Base-by-base conservation (phyloP, 169 alveolate species). In the Cryptosporidium meleagridis region DNA sequence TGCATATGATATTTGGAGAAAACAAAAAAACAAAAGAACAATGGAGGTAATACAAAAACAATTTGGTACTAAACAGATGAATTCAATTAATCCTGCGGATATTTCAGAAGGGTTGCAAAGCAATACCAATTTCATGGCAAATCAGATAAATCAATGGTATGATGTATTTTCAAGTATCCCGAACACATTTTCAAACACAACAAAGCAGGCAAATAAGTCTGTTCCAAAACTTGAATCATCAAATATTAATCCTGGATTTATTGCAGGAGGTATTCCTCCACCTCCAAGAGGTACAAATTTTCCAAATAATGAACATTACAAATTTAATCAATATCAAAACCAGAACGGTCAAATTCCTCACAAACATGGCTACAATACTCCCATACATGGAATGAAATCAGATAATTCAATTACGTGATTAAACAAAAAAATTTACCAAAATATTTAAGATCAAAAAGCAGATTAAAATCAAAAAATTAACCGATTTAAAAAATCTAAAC, bases 251-350 rank as follows among this genome's bases (percentile, higher is more conserved):
- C 89, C 89, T 29, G 75, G 89, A 16, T 80, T 80, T 41, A 80
- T 80, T 41, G 89, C 89, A n/a, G 89, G 89, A 8, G 89, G 89
- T 2, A 80, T 80, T 33, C 89, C 89, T 9, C 89, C 89, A 65
- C 89, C 89, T 10, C 89, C 89, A 29, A 80, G 89, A 39, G 51
- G 37, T 9, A 12, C n/a, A 18, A 21, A 31, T 10, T 23, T 39
- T 21, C 51, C 44, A 12, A 33, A 35, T 26, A 14, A 14, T 29
- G 72, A 37, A 65, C 14, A 65, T 29, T 37, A 65, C 18, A 10
- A 35, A 21, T 26, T 55, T 26, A n/a, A 21, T 21, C 31, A 39
- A 26, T 26, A 26, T 18, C 68, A 35, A 65, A 51, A 80, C 29
- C 55, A 80, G 41, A 80, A 10, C 1, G 9, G 26, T 44, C 59